Conservation (phyloP, 1,284 basidiomycete species). For the Singerocomus inundabilis region DNA sequence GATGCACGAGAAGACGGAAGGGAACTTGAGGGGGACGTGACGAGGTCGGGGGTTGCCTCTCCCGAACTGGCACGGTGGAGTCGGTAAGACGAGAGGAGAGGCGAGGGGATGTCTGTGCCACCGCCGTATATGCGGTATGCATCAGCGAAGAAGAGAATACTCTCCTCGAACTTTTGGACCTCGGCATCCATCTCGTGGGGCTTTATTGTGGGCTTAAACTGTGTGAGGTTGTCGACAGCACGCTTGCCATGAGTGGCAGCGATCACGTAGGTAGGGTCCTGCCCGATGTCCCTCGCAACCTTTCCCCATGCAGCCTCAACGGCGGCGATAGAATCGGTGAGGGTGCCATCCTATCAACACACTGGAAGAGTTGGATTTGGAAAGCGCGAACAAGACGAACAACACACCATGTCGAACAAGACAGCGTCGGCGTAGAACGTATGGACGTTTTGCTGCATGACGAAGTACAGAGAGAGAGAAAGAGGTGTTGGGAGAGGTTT, state of each 20-base stretch:
- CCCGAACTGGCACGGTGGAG: conserved; percentile 37
- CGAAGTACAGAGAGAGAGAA: background rate
- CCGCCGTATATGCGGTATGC: conserved; percentile 51
- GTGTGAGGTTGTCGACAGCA: conserved; percentile 61
- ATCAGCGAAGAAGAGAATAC: conserved; percentile 73
- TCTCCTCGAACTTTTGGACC: conserved; percentile 66
- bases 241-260: conserved; percentile 77
- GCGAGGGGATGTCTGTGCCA: conserved; percentile 34
- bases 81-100: conserved; percentile 21
- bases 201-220: conserved; percentile 58
- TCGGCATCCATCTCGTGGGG: conserved; percentile 65
- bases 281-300: conserved; percentile 67
- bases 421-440: conserved; percentile 59
- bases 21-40: conserved; percentile 35
- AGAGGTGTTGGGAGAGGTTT: background rate
- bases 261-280: conserved; percentile 64
- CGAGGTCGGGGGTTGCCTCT: conserved; percentile 39
- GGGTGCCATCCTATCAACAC: conserved; percentile 57
- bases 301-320: conserved; percentile 80
- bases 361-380: conserved; percentile 23
- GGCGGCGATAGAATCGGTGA: conserved; percentile 74
- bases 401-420: conserved; percentile 72
- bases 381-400: background rate
- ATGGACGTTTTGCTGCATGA: conserved; percentile 28
- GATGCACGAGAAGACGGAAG: conserved; percentile 43